phyloP scores from a whole-genome alignment of 164 flowering plant species.

The Macadamia tetraphylla region DNA sequence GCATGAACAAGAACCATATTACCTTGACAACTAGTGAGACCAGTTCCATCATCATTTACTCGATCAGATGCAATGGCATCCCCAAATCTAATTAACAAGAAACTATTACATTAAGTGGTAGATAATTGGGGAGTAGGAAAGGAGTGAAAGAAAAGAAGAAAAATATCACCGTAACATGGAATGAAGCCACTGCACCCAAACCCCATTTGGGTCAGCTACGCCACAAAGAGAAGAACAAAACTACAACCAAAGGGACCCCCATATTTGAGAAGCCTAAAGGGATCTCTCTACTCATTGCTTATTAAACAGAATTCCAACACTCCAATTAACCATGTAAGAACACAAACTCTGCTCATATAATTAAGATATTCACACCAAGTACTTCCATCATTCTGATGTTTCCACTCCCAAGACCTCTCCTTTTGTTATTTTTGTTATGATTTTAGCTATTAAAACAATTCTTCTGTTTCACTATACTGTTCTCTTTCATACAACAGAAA shows the following conservation, averaged over 20 bases:
- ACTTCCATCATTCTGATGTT: too few species aligned
- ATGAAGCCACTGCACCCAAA: slow-evolving; percentile 7
- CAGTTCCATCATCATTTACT: too few species aligned
- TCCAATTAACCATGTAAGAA: not conserved
- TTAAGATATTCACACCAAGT: too few species aligned
- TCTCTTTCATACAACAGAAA: not conserved
- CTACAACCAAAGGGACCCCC: not conserved
- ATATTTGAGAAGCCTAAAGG: not conserved
- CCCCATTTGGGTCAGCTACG: not conserved
- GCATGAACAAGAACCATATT: too few species aligned
- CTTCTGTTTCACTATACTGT: not conserved
- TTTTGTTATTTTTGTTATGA: not conserved
- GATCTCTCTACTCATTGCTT: not conserved
- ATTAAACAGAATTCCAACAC: not conserved
- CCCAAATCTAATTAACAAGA: too few species aligned
- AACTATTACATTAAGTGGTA: not conserved
- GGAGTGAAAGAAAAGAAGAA: not conserved
- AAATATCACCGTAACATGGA: slow-evolving; percentile 1
- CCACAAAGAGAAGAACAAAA: not conserved
- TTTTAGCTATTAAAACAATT: not conserved
- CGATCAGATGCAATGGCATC: too few species aligned
- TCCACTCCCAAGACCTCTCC: not conserved
- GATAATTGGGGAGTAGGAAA: not conserved
- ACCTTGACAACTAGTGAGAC: too few species aligned
- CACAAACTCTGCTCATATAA: not conserved